Percentiles rank a stretch among this genome's conserved stretches.
These are phyloP conservation scores for Fusarium bulbicola DNA, from an alignment of 2,329 filamentous ascomycete species.

Conservation along the genomic window DNA sequence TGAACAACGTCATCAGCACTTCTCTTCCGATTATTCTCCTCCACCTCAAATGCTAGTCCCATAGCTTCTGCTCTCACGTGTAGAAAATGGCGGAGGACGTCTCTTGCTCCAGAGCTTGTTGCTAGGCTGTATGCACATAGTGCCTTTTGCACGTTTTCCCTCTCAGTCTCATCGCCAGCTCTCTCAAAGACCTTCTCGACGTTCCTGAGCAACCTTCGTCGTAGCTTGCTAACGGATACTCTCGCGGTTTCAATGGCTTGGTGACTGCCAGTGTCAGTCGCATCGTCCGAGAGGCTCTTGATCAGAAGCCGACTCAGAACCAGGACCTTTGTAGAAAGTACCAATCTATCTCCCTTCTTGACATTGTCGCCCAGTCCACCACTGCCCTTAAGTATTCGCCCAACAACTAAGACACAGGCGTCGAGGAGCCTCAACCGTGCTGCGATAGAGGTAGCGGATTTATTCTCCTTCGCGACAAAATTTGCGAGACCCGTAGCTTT, in stretches of 20 bases:
- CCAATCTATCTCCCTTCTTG: conserved; percentile 59
- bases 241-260: conserved; percentile 66
- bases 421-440: conserved; percentile 62
- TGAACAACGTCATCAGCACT: conserved; percentile 63
- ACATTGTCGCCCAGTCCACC: conserved; percentile 43
- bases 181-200: conserved; percentile 76
- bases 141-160: conserved; percentile 71
- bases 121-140: conserved; percentile 85
- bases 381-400: conserved; percentile 57
- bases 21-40: conserved; percentile 53
- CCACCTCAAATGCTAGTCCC: conserved; percentile 65
- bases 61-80: conserved; percentile 76
- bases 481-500: conserved; percentile 67
- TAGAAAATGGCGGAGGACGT: conserved; percentile 82
- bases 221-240: conserved; percentile 69
- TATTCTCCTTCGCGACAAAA: conserved; percentile 51
- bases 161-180: conserved; percentile 61
- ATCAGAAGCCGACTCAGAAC: conserved; percentile 79
- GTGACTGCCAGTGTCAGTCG: conserved; percentile 45
- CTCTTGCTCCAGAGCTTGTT: conserved; percentile 80
- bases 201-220: conserved; percentile 70
- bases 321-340: conserved; percentile 74
- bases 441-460: conserved; percentile 43
- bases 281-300: conserved; percentile 71
- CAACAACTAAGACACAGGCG: conserved; percentile 60